Conservation (phyloP, 306 rosid genomes). For the Morella rubra region DNA sequence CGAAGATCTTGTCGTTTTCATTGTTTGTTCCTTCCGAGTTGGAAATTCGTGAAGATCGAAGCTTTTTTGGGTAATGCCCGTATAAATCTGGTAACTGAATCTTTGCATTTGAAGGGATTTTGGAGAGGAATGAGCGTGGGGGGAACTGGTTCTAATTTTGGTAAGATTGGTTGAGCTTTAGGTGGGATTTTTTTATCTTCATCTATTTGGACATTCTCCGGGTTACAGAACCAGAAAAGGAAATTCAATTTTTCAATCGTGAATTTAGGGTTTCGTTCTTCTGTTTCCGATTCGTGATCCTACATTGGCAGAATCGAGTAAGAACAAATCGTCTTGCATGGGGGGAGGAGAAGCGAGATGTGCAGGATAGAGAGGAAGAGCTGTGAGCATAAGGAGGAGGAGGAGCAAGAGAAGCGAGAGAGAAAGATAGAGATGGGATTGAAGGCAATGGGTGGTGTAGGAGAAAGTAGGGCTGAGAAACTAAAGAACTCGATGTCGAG, state of each 20-base stretch:
- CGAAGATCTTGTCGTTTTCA: neutral
- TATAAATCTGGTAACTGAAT: constrained; percentile 9
- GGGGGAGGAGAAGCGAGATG: constrained; percentile 45
- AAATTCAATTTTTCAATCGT: neutral
- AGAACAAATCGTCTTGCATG: neutral
- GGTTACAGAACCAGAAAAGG: neutral
- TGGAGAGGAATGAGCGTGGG: neutral
- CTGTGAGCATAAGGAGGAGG: constrained; percentile 44
- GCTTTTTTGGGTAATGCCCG: constrained; percentile 18
- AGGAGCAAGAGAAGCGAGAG: constrained; percentile 36
- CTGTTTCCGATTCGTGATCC: neutral
- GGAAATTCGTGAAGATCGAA: constrained; percentile 5
- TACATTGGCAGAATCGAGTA: too few species aligned
- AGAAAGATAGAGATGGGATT: constrained; percentile 62
- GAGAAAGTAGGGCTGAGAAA: constrained; percentile 48
- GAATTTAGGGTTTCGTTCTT: constrained; percentile 11
- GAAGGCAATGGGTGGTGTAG: constrained; percentile 47
- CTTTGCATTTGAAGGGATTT: neutral
- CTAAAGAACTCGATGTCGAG: constrained; percentile 51
- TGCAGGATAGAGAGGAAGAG: constrained; percentile 45
- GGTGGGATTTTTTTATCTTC: constrained; percentile 31
- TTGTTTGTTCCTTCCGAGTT: neutral
- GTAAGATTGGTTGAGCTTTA: neutral
- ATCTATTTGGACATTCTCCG: constrained; percentile 7
- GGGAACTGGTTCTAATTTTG: constrained; percentile 14